Base-by-base conservation (phyloP, 306 rosid species). In the Gillenia trifoliata region DNA sequence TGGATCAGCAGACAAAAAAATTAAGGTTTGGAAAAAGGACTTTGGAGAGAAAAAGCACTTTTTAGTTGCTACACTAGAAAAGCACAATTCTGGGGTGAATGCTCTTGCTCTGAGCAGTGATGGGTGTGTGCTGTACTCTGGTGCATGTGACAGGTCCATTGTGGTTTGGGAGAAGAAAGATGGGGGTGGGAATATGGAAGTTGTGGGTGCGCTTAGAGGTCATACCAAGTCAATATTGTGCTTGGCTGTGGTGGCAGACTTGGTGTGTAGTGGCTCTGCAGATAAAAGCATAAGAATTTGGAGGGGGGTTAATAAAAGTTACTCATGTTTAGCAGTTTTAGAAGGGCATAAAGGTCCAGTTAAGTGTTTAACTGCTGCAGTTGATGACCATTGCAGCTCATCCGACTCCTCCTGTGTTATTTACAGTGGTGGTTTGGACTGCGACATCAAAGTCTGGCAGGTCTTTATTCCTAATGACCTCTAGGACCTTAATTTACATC, bases 261-360 rank as follows among this genome's bases (percentile, higher is more conserved):
- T 91, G 73, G 79, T 94, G 17, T 91, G 87, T 8, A 94, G 98
- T 79, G 98, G 98, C 56, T 93, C 98, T 1, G 96, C 93, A 20
- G 98, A 94, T 68, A 87, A 81, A 77, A 90, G 87, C 0, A 64
- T 91, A 4, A 82, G 98, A 28, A 83, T 94, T 66, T 94, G 98
- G 98, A 91, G 88, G 77, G 88, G 88, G 5, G n/a, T 71, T 15
- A 36, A 77, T 11, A 84, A 57, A 75, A 86, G 77, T 19, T 91
- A 88, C 68, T 77, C 61, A 0, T 94, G 98, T 69, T 77, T 94
- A 75, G 90, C 79, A 8, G 88, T 90, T 61, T 75, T 94, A 72
- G 91, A 87, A 88, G 97, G 97, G 60, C 98, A 94, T 71, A 81
- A 13, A 20, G 90, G 90, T 7, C 93, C 97, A 0, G 84, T 94